Evolutionary conservation across 345 rosid species (phyloP).

Genomic region (Eucalyptus erythrocorys): DNA sequence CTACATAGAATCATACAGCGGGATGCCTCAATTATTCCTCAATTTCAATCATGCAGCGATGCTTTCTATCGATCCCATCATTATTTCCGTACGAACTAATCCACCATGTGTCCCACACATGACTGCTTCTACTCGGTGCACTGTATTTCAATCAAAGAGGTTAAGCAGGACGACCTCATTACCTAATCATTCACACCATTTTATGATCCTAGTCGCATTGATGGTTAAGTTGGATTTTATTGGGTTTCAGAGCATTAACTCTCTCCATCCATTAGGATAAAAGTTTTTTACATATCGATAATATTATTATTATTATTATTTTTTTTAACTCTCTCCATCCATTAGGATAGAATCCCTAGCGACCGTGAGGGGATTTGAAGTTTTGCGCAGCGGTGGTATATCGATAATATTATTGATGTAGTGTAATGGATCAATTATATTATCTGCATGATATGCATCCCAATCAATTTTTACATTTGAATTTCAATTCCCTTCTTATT

Average conservation of each 20-base stretch:
- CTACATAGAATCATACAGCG: neutral
- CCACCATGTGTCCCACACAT: no score
- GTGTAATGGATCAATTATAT: neutral
- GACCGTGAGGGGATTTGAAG: no score
- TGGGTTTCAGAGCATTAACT: neutral
- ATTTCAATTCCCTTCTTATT: neutral
- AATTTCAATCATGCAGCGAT: neutral
- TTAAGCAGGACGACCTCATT: neutral
- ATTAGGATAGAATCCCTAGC: no score
- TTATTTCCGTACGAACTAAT: neutral
- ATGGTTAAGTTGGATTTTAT: neutral
- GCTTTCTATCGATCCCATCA: neutral
- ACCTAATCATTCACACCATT: neutral
- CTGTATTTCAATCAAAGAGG: neutral
- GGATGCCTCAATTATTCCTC: neutral
- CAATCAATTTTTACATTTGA: neutral
- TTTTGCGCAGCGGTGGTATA: no score
- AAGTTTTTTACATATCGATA: neutral
- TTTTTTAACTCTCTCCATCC: no score
- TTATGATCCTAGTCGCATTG: neutral
- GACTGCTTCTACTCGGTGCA: neutral
- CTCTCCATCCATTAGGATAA: neutral
- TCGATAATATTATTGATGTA: neutral
- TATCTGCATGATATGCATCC: neutral
- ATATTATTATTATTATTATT: no score